Base-by-base conservation (phyloP, 306 rosid species). In the Sindora glabra region DNA sequence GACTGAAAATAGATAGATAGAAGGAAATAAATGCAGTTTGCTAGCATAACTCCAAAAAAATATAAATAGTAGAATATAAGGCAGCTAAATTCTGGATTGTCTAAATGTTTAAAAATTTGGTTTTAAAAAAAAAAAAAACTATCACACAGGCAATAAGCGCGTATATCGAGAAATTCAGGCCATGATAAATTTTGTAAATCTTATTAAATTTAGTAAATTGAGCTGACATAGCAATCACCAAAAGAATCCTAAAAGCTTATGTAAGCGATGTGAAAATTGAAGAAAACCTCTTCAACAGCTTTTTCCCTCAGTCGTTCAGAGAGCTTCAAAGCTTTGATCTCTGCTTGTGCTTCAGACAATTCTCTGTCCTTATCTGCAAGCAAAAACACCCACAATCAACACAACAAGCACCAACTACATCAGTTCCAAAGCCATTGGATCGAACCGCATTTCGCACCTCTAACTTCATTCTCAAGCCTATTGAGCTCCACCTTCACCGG, bases 401-500 rank as follows among this genome's bases (percentile, higher is more conserved):
- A 56, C 24, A 10, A 0, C 17, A 10, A 25, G 55, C 6, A 63
- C 77, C 38, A 72, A 65, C 44, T 57, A 75, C 78, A 76, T 63
- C 59, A 64, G 57, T 70, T 41, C 5, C 56, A 54, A 88, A 83
- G 65, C 21, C 63, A 58, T 30, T 74, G 72, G 97, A 89, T 94
- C 97, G 89, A 89, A 59, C 85, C 55, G 59, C 97, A 86, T 89
- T 94, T 18, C 69, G 38, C 74, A 94, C 99, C 99, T 94, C 90
- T 83, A 64, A 94, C 97, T 77, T 94, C 99, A 70, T 94, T 94
- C 82, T 89, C 99, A 24, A 89, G 90, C 60, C 99, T 90, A 86
- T 86, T 94, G 62, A 94, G 99, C 91, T 94, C 99, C 62, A 94
- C 82, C 77, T 89, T 94, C 60, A 94, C 99, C 87, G 99, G 99